Percentiles rank a stretch among this genome's conserved stretches.
These are phyloP conservation scores for Backusella australiensis DNA, from an alignment of 192 early-diverging fungal species.

Conservation along the genomic window DNA sequence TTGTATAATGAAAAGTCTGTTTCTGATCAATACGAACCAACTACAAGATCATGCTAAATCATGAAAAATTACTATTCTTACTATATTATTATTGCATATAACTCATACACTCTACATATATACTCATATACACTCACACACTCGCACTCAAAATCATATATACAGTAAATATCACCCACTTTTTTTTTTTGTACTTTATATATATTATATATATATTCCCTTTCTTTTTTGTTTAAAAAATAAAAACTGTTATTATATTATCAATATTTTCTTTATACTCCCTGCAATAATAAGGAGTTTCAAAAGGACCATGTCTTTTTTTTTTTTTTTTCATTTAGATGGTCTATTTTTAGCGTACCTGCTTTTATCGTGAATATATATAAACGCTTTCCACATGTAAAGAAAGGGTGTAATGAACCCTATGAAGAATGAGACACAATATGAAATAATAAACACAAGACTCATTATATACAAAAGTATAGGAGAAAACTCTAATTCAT, in stretches of 20 bases:
- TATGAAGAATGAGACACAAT: not conserved
- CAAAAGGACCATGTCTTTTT: not conserved
- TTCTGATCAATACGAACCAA: slow-evolving; percentile 7
- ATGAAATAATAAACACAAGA: too few relatives aligned
- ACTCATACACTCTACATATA: not conserved
- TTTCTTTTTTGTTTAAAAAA: not conserved
- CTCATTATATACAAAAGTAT: too few relatives aligned
- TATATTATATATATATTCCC: not conserved
- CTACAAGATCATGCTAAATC: slow-evolving; percentile 2
- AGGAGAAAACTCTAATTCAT: not conserved
- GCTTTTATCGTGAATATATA: not conserved
- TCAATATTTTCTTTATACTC: not conserved
- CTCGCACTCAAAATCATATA: not conserved
- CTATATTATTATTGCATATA: not conserved
- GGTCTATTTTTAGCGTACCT: not conserved
- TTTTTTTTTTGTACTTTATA: slow-evolving; percentile 1
- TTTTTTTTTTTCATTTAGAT: not conserved
- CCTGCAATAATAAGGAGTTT: not conserved
- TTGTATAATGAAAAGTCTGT: slow-evolving; percentile 5
- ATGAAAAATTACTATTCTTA: not conserved
- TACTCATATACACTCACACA: not conserved
- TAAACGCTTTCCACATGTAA: too few relatives aligned
- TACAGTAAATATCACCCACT: not conserved
- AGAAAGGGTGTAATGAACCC: too few relatives aligned
- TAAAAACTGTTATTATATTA: not conserved